Conservation (phyloP, 805 yeast genomes). For the Spathaspora girioi region DNA sequence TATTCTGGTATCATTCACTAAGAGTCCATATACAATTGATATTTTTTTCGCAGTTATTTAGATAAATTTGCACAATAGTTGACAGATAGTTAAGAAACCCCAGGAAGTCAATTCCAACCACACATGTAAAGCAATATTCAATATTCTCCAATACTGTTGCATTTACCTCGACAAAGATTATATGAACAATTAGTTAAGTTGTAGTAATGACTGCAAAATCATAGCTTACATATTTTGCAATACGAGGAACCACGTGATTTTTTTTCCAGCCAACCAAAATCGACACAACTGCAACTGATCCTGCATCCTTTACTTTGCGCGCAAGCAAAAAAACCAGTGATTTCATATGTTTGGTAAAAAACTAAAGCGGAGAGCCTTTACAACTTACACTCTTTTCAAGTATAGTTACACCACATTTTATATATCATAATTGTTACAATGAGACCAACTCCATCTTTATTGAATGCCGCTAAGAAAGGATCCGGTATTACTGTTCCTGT, state of each 20-base stretch:
- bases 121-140: too few species aligned
- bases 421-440: constrained; percentile 14
- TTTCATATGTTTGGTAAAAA: background rate
- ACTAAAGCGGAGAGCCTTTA: background rate
- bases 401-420: background rate
- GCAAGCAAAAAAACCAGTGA: background rate
- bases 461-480: constrained; percentile 37
- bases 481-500: constrained; percentile 22
- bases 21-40: too few species aligned
- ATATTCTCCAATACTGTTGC: too few species aligned
- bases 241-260: background rate
- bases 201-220: background rate
- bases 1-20: too few species aligned
- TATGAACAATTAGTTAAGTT: background rate
- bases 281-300: background rate
- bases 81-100: too few species aligned
- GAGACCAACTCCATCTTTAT: constrained; percentile 39
- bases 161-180: too few species aligned
- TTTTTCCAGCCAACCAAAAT: background rate
- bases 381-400: background rate
- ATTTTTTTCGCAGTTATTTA: too few species aligned
- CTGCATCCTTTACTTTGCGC: background rate
- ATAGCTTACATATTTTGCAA: too few species aligned
- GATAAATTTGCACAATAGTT: too few species aligned
- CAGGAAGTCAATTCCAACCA: too few species aligned